Percentiles rank a stretch among this genome's conserved stretches.
phyloP scores from a whole-genome alignment of 139 green algal species.

The Limnomonas spitsbergensis region DNA sequence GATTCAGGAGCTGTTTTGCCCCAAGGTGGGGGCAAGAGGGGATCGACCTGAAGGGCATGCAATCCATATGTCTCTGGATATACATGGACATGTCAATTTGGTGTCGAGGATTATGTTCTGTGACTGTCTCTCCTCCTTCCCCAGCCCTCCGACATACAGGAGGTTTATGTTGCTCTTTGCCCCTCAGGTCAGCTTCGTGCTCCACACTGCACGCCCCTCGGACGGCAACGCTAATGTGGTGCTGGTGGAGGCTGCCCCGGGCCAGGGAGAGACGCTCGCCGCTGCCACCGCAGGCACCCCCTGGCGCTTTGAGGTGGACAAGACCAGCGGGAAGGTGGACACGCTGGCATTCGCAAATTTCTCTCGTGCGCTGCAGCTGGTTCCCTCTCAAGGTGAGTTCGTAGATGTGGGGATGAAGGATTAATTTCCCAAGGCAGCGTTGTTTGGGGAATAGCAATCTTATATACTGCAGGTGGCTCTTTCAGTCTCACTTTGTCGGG shows the following conservation, averaged over 20 bases:
- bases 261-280: constrained; percentile 91
- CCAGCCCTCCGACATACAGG: no score
- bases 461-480: neutral
- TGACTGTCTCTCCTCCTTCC: no score
- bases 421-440: no score
- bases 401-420: neutral
- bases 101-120: no score
- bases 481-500: no score
- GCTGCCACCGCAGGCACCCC: constrained; percentile 79
- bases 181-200: constrained; percentile 78
- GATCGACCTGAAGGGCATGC: no score
- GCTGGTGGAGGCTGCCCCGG: constrained; percentile 51
- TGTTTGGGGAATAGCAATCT: no score
- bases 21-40: no score
- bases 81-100: no score
- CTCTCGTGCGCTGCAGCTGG: constrained; percentile 64
- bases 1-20: constrained; percentile 13
- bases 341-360: constrained; percentile 93
- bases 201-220: constrained; percentile 81
- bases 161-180: no score
- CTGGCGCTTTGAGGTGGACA: constrained; percentile 82
- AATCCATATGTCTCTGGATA: no score
- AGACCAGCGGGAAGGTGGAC: constrained; percentile 44
- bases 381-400: neutral
- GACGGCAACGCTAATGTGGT: constrained; percentile 50